phyloP scores from a whole-genome alignment of 2,329 filamentous ascomycete species.

The Meredithiella fracta region DNA sequence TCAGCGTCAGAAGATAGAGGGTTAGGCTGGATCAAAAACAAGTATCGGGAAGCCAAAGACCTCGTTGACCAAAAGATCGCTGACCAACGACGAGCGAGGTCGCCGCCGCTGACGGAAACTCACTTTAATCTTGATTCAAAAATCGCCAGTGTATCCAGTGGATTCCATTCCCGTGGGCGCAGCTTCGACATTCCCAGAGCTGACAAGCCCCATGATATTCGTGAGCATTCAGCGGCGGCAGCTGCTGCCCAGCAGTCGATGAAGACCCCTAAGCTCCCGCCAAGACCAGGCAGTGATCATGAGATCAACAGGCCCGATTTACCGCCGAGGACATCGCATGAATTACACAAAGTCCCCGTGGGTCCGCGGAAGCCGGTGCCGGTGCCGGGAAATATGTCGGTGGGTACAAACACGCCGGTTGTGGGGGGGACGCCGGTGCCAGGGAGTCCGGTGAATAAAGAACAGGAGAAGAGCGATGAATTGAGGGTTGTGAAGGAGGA shows the following conservation, averaged over 20 bases:
- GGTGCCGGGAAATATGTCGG: slow-evolving; percentile 5
- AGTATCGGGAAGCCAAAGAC: slow-evolving; percentile 44
- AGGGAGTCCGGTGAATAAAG: background rate
- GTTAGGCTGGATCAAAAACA: slow-evolving; percentile 42
- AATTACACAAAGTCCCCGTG: slow-evolving; percentile 8
- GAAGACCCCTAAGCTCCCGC: background rate
- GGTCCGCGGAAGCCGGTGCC: slow-evolving; percentile 6
- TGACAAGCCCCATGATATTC: slow-evolving; percentile 34
- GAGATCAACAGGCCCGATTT: slow-evolving; percentile 2
- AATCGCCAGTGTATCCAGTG: slow-evolving; percentile 17
- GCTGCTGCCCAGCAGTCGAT: slow-evolving; percentile 9
- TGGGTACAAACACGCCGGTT: slow-evolving; percentile 10
- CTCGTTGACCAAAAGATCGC: slow-evolving; percentile 35
- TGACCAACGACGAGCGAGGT: slow-evolving; percentile 39
- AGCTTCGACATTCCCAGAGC: slow-evolving; percentile 22
- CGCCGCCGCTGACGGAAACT: slow-evolving; percentile 25
- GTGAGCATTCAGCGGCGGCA: slow-evolving; percentile 20
- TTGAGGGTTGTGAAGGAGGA: background rate
- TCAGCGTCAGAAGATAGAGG: slow-evolving; percentile 23
- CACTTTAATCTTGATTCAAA: slow-evolving; percentile 9
- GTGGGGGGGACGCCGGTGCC: background rate
- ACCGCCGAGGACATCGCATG: slow-evolving; percentile 7
- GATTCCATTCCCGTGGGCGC: slow-evolving; percentile 19
- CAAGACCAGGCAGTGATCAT: background rate
- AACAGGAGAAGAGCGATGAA: too few species aligned